phyloP scores from a whole-genome alignment of 371 early-diverging fungal genomes.

The Rhizopus arrhizus region DNA sequence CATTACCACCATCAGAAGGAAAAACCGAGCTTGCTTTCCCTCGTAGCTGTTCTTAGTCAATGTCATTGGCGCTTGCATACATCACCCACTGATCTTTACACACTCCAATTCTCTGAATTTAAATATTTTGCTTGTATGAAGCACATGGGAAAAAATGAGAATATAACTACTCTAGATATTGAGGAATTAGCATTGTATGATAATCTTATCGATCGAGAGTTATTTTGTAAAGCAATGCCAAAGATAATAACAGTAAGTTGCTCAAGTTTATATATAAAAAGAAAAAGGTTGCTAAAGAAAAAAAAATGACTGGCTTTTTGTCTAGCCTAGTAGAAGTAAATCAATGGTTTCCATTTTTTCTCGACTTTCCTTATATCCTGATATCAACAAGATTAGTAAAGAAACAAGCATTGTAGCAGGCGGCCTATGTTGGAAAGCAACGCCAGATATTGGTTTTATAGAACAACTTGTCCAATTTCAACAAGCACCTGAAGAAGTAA shows the following conservation, averaged over 20 bases:
- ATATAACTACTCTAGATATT: constrained; percentile 59
- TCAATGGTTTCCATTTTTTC: constrained; percentile 61
- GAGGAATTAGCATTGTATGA: constrained; percentile 56
- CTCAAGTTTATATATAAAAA: not conserved
- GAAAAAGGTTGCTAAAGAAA: not conserved
- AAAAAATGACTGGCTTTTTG: not conserved
- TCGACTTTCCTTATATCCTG: constrained; percentile 41
- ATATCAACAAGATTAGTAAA: constrained; percentile 51
- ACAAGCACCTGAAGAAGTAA: constrained; percentile 50
- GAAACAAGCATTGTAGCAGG: constrained; percentile 53
- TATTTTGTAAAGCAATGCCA: constrained; percentile 55
- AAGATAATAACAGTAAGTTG: constrained; percentile 52
- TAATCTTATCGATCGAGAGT: constrained; percentile 21
- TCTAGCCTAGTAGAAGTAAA: constrained; percentile 35
- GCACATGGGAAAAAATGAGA: constrained; percentile 58
- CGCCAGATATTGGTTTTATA: constrained; percentile 39
- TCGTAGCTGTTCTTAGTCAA: constrained; percentile 43
- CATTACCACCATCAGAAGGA: not conserved
- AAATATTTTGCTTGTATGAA: constrained; percentile 61
- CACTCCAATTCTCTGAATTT: constrained; percentile 55
- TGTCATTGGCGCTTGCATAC: constrained; percentile 46
- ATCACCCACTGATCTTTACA: constrained; percentile 31
- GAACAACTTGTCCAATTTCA: constrained; percentile 51
- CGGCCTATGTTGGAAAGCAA: constrained; percentile 54
- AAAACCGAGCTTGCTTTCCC: constrained; percentile 32